phyloP scores from a whole-genome alignment of 768 basidiomycete genomes.

The Rhodotorula toruloides region DNA sequence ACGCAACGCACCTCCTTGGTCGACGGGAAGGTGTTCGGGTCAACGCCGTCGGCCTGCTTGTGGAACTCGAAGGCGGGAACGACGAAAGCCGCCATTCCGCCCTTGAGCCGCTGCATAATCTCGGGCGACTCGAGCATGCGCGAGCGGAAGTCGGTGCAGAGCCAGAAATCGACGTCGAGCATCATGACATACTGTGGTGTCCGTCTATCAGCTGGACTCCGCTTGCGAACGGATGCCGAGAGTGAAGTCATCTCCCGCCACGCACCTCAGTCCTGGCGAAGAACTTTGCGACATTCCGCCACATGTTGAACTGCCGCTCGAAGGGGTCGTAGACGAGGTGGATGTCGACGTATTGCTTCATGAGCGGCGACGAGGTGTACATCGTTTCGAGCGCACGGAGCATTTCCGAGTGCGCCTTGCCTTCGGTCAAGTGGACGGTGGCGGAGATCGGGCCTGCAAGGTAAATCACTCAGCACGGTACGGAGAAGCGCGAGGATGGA shows the following conservation, averaged over 20 bases:
- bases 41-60: constrained; percentile 60
- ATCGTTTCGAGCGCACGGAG: constrained; percentile 63
- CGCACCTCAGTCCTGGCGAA: constrained; percentile 66
- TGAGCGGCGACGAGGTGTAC: constrained; percentile 61
- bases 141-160: constrained; percentile 72
- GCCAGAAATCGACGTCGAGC: constrained; percentile 82
- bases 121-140: constrained; percentile 53
- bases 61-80: constrained; percentile 79
- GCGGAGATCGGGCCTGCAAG: constrained; percentile 72
- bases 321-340: constrained; percentile 73
- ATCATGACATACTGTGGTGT: constrained; percentile 63
- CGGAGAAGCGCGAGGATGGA: too few species aligned
- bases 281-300: constrained; percentile 78
- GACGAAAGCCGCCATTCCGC: constrained; percentile 66
- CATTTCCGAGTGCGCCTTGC: constrained; percentile 47
- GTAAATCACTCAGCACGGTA: background rate
- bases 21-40: constrained; percentile 59
- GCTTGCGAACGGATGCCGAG: background rate
- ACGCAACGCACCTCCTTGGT: constrained; percentile 58
- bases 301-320: constrained; percentile 80
- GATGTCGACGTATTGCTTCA: constrained; percentile 69
- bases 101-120: constrained; percentile 52
- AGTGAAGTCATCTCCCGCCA: background rate
- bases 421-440: constrained; percentile 63
- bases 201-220: background rate